Evolutionary conservation across 495 filamentous ascomycete species (phyloP).

Genomic region (Aspergillus wentii): DNA sequence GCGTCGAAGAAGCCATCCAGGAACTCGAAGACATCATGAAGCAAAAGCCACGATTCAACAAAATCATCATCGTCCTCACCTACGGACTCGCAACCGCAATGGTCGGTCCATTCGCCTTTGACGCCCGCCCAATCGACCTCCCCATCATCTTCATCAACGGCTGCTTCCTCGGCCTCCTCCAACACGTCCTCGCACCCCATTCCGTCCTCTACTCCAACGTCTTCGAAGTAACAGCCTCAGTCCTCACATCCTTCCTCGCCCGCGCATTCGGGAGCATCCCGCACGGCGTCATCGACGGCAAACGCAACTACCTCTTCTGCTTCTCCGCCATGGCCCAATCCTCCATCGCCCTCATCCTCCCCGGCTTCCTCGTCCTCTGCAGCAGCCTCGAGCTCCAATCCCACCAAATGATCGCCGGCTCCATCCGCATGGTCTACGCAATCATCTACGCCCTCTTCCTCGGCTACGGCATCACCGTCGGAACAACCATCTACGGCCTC

Average conservation of each 20-base stretch:
- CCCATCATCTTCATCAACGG: slow-evolving; percentile 83
- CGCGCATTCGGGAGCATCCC: slow-evolving; percentile 79
- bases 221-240: slow-evolving; percentile 79
- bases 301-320: slow-evolving; percentile 64
- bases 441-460: slow-evolving; percentile 91
- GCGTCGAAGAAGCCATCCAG: slow-evolving; percentile 73
- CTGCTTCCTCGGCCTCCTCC: slow-evolving; percentile 71
- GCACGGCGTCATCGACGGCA: slow-evolving; percentile 18
- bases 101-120: slow-evolving; percentile 82
- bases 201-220: slow-evolving; percentile 76
- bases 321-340: slow-evolving; percentile 88
- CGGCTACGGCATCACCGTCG: slow-evolving; percentile 89
- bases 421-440: slow-evolving; percentile 89
- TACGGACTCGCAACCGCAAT: slow-evolving; percentile 76
- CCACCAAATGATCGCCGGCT: slow-evolving; percentile 78
- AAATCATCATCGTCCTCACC: slow-evolving; percentile 63
- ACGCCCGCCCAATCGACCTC: slow-evolving; percentile 76
- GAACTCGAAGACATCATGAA: slow-evolving; percentile 61
- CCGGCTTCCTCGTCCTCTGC: slow-evolving; percentile 79
- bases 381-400: slow-evolving; percentile 82
- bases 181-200: slow-evolving; percentile 68
- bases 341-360: slow-evolving; percentile 86
- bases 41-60: slow-evolving; percentile 58
- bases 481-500: slow-evolving; percentile 80
- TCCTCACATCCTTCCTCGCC: slow-evolving; percentile 79